Evolutionary conservation across 2,329 filamentous ascomycete species (phyloP).

Genomic region (Sclerotiophoma versabilis): DNA sequence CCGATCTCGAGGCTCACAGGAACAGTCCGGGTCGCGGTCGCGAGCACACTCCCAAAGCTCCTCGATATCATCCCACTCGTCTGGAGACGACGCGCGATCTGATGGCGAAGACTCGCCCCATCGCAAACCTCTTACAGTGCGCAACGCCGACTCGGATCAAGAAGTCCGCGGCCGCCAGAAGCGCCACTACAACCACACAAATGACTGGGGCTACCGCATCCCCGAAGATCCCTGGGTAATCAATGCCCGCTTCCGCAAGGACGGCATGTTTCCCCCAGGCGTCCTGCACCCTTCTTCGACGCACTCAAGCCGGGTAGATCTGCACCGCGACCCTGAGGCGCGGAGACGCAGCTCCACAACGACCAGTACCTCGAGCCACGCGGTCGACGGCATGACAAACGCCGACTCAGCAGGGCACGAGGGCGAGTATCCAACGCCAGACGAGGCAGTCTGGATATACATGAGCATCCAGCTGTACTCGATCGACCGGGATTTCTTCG

Average conservation of each 20-base stretch:
- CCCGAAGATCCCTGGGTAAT: conserved; percentile 96
- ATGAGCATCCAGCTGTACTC: conserved; percentile 76
- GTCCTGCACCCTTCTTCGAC: conserved; percentile 58
- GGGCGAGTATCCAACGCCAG: conserved; percentile 49
- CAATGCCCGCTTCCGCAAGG: conserved; percentile 84
- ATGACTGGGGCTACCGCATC: conserved; percentile 75
- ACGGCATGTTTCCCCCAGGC: conserved; percentile 70
- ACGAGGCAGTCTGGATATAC: conserved; percentile 86
- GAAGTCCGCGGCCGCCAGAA: conserved; percentile 47
- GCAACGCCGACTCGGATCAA: conserved; percentile 32
- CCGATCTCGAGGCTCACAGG: conserved; percentile 35
- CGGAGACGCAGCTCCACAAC: conserved; percentile 43
- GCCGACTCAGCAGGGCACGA: conserved; percentile 24
- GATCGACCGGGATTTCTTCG: conserved; percentile 89
- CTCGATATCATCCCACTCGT: conserved; percentile 43
- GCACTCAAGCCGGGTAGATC: conserved; percentile 57
- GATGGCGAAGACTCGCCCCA: conserved; percentile 24
- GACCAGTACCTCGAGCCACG: conserved; percentile 42
- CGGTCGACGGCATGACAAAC: conserved; percentile 36
- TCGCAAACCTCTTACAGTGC: conserved; percentile 40
- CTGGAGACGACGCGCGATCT: conserved; percentile 27
- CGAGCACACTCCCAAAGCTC: conserved; percentile 40
- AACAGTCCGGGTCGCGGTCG: conserved; percentile 44
- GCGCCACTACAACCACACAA: conserved; percentile 54
- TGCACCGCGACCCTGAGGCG: conserved; percentile 42